Evolutionary conservation across 805 yeast genomes (phyloP).

Genomic region (Candida cerambycidarum): DNA sequence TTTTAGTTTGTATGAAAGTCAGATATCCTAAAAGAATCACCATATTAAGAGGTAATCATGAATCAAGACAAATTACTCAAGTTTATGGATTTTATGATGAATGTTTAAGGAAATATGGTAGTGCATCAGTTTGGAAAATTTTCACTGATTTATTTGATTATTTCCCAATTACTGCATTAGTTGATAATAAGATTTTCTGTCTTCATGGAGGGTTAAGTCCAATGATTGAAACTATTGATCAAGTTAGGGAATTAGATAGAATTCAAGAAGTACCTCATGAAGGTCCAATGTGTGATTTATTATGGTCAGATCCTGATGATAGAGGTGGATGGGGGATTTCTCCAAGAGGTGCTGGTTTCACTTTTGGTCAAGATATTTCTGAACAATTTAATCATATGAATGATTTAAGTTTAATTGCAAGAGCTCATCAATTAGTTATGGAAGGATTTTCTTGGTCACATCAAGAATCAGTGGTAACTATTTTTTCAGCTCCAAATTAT

Average conservation of each 20-base stretch:
- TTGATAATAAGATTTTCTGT: conserved; percentile 87
- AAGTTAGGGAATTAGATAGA: conserved; percentile 86
- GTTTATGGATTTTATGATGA: conserved; percentile 96
- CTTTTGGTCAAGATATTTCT: conserved; percentile 93
- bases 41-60: conserved; percentile 91
- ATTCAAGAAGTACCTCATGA: conserved; percentile 96
- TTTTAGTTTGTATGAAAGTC: conserved; percentile 86
- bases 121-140: conserved; percentile 90
- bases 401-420: conserved; percentile 78
- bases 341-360: conserved; percentile 98
- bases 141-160: conserved; percentile 91
- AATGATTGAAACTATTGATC: conserved; percentile 89
- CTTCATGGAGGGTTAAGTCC: conserved; percentile 95
- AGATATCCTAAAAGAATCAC: conserved; percentile 91
- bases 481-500: conserved; percentile 93
- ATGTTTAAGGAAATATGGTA: conserved; percentile 88
- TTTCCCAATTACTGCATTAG: conserved; percentile 90
- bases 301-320: conserved; percentile 98
- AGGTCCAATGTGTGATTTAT: conserved; percentile 95
- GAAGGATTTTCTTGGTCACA: conserved; percentile 96
- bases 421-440: conserved; percentile 98
- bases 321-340: conserved; percentile 98
- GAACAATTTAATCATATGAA: conserved; percentile 93
- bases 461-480: conserved; percentile 90
- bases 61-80: conserved; percentile 93